Evolutionary conservation across 1,284 basidiomycete species (phyloP), one percentile per base, ranked within the genome.

Genomic region (Entoloma clypeatum): DNA sequence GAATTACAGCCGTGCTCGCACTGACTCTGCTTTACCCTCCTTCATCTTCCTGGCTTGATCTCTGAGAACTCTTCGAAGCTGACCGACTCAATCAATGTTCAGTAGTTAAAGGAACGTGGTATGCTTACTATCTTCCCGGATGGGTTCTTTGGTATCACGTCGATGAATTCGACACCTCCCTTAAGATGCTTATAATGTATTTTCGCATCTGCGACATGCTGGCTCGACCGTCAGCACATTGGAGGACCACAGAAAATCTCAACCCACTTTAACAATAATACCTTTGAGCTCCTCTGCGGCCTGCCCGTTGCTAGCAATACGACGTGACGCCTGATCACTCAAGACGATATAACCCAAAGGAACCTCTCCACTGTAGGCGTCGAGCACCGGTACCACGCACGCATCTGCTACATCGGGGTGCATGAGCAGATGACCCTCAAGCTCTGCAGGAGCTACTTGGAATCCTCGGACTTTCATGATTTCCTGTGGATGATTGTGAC

Each of bases 341-440:
- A 79, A 69, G 1, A 81, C 78, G n/a, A 90, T 67, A 53, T 77
- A 90, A 0, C 84, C 86, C 32, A 85, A 58, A 0, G 90, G 88
- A 3, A 87, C 54, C 55, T 92, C 89, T 25, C 89, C 89, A 35
- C 76, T 83, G 50, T 81, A 86, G 10, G 90, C 86, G 55, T 92
- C 85, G 0, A 74, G 74, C 2, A 90, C 59, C 2, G 86, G 77
- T 5, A 92, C 81, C 8, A 92, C 84, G 51, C 59, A 80, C 55
- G 45, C 67, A 50, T 73, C 71, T 2, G 65, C 64, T n/a, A 81
- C 75, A 50, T 64, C 63, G 21, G 63, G 59, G 51, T 73, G 71
- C 31, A 63, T 49, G 22, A 92, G 68, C 21, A 92, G 63, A 58
- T 86, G 84, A 0, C 85, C 84, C 54, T 87, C 85, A 1, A 87